Percentiles rank a stretch among this genome's conserved stretches.
Evolutionary conservation across 2,329 filamentous ascomycete species (phyloP).

Genomic region (Xylaria arbuscula): DNA sequence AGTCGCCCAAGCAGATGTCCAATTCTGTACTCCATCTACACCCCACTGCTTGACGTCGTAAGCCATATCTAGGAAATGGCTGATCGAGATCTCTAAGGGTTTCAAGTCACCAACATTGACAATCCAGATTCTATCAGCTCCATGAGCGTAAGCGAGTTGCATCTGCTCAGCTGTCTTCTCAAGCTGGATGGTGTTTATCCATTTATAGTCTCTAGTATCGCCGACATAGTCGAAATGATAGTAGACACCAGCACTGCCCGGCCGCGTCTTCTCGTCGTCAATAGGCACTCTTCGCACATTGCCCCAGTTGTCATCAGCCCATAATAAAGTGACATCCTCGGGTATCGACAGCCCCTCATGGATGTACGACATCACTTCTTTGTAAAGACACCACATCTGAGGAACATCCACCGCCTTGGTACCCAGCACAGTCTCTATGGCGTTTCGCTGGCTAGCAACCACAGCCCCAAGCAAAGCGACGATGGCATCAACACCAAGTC

Average conservation of each 20-base stretch:
- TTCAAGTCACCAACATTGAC: conserved; percentile 75
- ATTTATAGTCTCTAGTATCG: conserved; percentile 68
- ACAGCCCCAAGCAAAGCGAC: conserved; percentile 69
- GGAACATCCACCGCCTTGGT: conserved; percentile 65
- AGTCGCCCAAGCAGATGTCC: conserved; percentile 66
- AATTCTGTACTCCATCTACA: conserved; percentile 65
- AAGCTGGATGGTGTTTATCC: conserved; percentile 74
- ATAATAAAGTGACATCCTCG: conserved; percentile 71
- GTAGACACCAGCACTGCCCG: conserved; percentile 69
- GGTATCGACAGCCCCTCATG: conserved; percentile 70
- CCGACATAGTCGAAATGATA: conserved; percentile 68
- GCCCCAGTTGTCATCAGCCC: conserved; percentile 72
- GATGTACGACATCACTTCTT: conserved; percentile 77
- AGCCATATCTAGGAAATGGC: conserved; percentile 74
- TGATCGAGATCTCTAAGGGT: conserved; percentile 71
- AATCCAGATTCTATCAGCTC: conserved; percentile 71
- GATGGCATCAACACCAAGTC: conserved; percentile 66
- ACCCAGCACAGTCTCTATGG: conserved; percentile 66
- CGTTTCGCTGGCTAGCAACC: conserved; percentile 68
- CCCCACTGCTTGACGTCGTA: conserved; percentile 70
- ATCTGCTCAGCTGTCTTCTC: conserved; percentile 75
- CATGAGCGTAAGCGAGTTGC: conserved; percentile 67
- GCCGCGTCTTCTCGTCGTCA: conserved; percentile 62
- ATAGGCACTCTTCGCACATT: conserved; percentile 69
- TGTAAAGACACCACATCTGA: conserved; percentile 80